Base-by-base conservation (phyloP, 768 basidiomycete species). In the Royoungia palumana region DNA sequence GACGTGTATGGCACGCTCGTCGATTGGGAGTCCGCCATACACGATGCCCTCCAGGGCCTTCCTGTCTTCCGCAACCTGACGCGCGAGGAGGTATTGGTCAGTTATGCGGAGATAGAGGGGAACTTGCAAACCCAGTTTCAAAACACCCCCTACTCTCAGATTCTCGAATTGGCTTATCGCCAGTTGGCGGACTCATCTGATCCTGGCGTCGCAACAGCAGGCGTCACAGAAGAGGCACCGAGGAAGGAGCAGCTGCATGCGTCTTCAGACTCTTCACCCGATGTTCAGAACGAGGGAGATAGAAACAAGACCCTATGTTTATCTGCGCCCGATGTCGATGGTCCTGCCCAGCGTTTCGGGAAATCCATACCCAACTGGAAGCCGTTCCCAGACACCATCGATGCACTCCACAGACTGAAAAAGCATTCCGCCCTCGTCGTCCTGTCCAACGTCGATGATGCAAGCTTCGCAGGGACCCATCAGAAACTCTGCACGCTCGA, bases 1-100 rank as follows among this genome's bases (percentile, higher is more conserved):
- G 88, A 91, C 55, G 83, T 86, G 51, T 89, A 89, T 53, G 87
- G 83, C 4, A 90, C 88, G 1, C 78, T 89, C 42, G 68, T 80
- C 37, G 83, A 90, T 63, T 89, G 87, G 87, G 87, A 89, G 65
- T 73, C 76, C 6, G 83, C 84, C 14, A 75, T 90, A 43, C 77
- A 76, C 65, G 61, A 70, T 12, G 76, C 71, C 1, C 71, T 89
- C 25, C 24, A n/a, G n/a, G 14, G 14, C 16, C 32, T 32, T 16
- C 20, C 49, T 12, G 20, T 57, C 32, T 67, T 58, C 21, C 60
- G 62, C 22, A 45, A 56, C 24, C 35, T 43, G 25, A 8, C 53
- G 2, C 58, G 53, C 30, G 35, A 56, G 22, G 79, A 83, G 34
- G 77, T 76, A 0, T 65, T 88, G 20, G 57, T 65, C 17, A 76